Percentiles rank a stretch among this genome's conserved stretches.
phyloP scores from a whole-genome alignment of 345 rosid species.

The Dipteronia dyeriana region DNA sequence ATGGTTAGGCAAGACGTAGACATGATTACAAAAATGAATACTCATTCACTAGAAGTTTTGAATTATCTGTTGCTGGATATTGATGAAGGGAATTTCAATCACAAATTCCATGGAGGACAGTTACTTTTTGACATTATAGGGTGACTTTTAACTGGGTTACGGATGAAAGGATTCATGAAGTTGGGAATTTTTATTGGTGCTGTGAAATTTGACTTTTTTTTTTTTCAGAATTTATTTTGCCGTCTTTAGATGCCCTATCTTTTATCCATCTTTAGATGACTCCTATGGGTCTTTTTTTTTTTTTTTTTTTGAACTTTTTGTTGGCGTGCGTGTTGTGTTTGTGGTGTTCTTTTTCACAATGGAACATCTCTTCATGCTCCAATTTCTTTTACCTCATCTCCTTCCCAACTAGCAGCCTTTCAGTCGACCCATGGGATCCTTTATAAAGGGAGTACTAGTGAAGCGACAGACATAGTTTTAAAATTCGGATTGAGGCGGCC shows the following conservation, averaged over 20 bases:
- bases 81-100: neutral
- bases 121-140: neutral
- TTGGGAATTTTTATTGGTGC: neutral
- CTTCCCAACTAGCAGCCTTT: neutral
- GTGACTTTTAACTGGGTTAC: neutral
- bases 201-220: neutral
- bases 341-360: neutral
- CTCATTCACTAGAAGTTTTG: neutral
- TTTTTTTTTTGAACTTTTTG: no score
- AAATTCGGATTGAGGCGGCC: no score
- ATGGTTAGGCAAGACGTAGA: neutral
- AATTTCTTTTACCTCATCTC: neutral
- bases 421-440: neutral
- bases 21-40: neutral
- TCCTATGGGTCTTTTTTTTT: no score
- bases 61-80: slow-evolving; percentile 1
- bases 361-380: neutral
- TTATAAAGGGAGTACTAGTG: neutral
- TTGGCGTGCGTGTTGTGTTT: neutral
- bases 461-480: no score
- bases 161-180: neutral
- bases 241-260: no score
- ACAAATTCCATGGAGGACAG: neutral
- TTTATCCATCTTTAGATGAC: no score
- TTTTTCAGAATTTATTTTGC: neutral